Evolutionary conservation across 2,329 filamentous ascomycete species (phyloP).

Genomic region (Hypoxylon rubiginosum): DNA sequence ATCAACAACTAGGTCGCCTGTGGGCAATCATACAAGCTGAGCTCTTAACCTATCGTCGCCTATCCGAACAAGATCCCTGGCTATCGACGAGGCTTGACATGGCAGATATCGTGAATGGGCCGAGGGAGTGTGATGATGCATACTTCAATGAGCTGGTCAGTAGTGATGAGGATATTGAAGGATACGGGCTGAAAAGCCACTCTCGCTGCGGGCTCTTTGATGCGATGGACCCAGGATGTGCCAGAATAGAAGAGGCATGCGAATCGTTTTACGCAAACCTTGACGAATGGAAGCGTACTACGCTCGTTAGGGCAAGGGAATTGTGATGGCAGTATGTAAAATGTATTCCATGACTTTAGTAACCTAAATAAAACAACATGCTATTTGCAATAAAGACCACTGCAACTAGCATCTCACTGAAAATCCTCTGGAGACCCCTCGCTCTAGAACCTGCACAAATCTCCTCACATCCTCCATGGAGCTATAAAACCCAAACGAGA

Average conservation of each 20-base stretch:
- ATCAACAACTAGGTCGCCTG: conserved; percentile 7
- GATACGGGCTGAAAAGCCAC: neutral
- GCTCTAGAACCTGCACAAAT: conserved; percentile 30
- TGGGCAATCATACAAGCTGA: conserved; percentile 57
- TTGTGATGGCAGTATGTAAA: no score
- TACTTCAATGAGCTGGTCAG: neutral
- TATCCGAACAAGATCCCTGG: conserved; percentile 43
- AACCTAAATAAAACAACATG: neutral
- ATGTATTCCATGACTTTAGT: no score
- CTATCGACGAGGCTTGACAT: conserved; percentile 25
- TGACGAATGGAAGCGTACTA: conserved; percentile 25
- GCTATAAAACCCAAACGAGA: conserved; percentile 50
- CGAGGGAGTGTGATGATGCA: conserved; percentile 2
- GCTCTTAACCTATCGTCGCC: conserved; percentile 54
- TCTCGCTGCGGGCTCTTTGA: conserved; percentile 18
- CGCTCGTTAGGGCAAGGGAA: conserved; percentile 5
- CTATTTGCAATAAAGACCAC: neutral
- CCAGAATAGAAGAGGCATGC: conserved; percentile 22
- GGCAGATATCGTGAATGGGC: conserved; percentile 2
- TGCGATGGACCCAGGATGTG: neutral
- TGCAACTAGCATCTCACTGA: neutral
- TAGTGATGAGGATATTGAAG: neutral
- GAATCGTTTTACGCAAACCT: conserved; percentile 20
- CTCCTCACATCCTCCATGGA: conserved; percentile 43
- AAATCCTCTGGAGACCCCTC: conserved; percentile 23